phyloP scores from a whole-genome alignment of 495 filamentous ascomycete species.

The Trypethelium eluteriae region DNA sequence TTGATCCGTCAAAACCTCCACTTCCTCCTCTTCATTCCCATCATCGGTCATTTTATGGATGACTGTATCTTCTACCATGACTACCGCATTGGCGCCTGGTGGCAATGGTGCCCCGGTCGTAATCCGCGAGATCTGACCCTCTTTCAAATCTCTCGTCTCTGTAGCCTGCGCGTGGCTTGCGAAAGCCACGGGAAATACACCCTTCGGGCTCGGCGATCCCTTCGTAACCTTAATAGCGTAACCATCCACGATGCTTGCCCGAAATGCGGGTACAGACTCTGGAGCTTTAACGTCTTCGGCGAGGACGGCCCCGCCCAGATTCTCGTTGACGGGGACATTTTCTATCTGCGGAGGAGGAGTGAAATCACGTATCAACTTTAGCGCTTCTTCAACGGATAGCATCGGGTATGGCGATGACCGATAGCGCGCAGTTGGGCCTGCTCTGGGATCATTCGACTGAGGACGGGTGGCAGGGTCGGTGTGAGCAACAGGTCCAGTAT shows the following conservation, averaged over 20 bases:
- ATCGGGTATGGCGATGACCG: slow-evolving; percentile 88
- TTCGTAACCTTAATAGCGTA: slow-evolving; percentile 69
- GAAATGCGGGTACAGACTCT: slow-evolving; percentile 84
- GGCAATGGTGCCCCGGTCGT: slow-evolving; percentile 93
- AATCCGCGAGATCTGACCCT: slow-evolving; percentile 76
- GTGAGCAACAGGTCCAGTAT: slow-evolving; percentile 61
- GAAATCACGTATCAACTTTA: slow-evolving; percentile 60
- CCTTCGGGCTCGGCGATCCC: slow-evolving; percentile 54
- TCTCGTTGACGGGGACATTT: slow-evolving; percentile 50
- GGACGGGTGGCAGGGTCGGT: slow-evolving; percentile 54
- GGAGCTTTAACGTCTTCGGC: slow-evolving; percentile 72
- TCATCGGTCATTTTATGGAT: slow-evolving; percentile 66
- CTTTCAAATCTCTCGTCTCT: slow-evolving; percentile 49
- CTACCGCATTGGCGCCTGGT: slow-evolving; percentile 77
- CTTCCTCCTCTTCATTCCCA: slow-evolving; percentile 72
- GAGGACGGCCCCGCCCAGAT: slow-evolving; percentile 65
- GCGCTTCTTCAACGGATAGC: slow-evolving; percentile 74
- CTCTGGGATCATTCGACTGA: slow-evolving; percentile 71
- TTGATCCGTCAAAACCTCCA: slow-evolving; percentile 74
- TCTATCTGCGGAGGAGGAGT: slow-evolving; percentile 53
- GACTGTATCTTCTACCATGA: slow-evolving; percentile 95
- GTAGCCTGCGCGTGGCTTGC: slow-evolving; percentile 74
- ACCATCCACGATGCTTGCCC: slow-evolving; percentile 94
- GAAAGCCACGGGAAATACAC: slow-evolving; percentile 76
- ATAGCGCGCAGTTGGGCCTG: slow-evolving; percentile 68